These are phyloP conservation scores for Phaeomoniella chlamydospora DNA, from an alignment of 2,329 filamentous ascomycete species.

Conservation along the genomic window DNA sequence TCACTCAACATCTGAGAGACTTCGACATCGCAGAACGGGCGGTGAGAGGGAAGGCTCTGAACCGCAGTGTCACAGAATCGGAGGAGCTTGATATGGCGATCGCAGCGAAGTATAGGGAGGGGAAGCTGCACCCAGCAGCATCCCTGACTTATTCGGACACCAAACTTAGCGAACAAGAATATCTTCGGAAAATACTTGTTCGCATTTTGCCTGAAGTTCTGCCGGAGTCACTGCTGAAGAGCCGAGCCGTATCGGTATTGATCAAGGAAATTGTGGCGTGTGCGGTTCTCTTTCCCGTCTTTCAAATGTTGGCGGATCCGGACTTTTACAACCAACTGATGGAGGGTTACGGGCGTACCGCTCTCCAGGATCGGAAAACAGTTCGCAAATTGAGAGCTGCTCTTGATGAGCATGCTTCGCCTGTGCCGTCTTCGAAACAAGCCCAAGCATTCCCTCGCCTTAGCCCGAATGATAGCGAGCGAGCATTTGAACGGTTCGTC, in stretches of 20 bases:
- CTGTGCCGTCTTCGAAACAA: conserved; percentile 52
- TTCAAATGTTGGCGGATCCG: conserved; percentile 71
- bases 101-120: conserved; percentile 82
- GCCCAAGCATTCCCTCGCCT: conserved; percentile 64
- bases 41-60: conserved; percentile 76
- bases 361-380: conserved; percentile 89
- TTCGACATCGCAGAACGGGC: conserved; percentile 81
- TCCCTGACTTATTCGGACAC: conserved; percentile 71
- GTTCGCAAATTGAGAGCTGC: conserved; percentile 84
- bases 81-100: conserved; percentile 93
- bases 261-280: conserved; percentile 86
- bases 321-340: conserved; percentile 97
- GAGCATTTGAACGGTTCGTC: conserved; percentile 89
- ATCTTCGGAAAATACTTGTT: conserved; percentile 62
- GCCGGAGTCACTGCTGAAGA: conserved; percentile 59
- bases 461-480: conserved; percentile 69
- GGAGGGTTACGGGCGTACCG: conserved; percentile 71
- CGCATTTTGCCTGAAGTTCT: conserved; percentile 61
- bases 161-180: conserved; percentile 74
- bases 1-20: conserved; percentile 78
- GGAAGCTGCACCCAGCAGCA: conserved; percentile 75
- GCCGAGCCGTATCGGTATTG: conserved; percentile 64
- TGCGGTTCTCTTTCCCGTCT: conserved; percentile 70
- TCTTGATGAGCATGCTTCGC: conserved; percentile 82
- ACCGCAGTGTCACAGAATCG: conserved; percentile 82